Percentiles rank a stretch among this genome's conserved stretches.
Conservation (phyloP, 257 asterid species). For the Parsonsia alboflavescens region DNA sequence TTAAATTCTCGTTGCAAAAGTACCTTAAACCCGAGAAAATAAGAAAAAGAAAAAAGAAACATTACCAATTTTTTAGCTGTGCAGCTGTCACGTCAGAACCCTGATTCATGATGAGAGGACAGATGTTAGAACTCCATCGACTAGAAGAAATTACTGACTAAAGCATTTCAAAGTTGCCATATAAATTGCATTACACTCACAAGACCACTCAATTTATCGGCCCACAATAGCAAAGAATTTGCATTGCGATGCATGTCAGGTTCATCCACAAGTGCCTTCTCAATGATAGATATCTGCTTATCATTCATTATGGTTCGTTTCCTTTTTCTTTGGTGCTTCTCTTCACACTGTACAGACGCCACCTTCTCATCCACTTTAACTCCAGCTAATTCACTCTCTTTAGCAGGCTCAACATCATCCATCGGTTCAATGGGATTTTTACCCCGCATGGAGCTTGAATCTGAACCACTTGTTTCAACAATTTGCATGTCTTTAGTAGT, state of each 20-base stretch:
- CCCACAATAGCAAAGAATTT: slow-evolving; percentile 52
- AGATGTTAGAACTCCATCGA: slow-evolving; percentile 9
- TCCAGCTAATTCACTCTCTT: slow-evolving; percentile 45
- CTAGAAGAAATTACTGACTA: slow-evolving; percentile 1
- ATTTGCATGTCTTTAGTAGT: slow-evolving; percentile 45
- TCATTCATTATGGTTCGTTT: slow-evolving; percentile 93
- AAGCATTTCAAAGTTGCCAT: background rate
- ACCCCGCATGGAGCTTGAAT: slow-evolving; percentile 69
- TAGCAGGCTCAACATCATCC: slow-evolving; percentile 45
- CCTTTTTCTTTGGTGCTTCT: slow-evolving; percentile 81
- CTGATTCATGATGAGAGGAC: slow-evolving; percentile 32
- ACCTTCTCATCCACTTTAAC: slow-evolving; percentile 56
- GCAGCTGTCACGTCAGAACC: slow-evolving; percentile 95
- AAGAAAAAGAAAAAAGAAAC: slow-evolving; percentile 20
- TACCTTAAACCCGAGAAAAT: background rate
- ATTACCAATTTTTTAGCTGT: slow-evolving; percentile 95
- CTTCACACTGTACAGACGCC: slow-evolving; percentile 57
- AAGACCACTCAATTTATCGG: slow-evolving; percentile 67
- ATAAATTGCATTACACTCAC: slow-evolving; percentile 38
- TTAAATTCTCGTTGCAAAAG: background rate
- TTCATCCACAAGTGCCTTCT: slow-evolving; percentile 68
- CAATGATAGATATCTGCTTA: slow-evolving; percentile 64
- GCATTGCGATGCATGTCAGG: slow-evolving; percentile 94
- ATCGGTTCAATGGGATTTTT: slow-evolving; percentile 40
- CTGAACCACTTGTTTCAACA: slow-evolving; percentile 72